These are phyloP conservation scores for Podospora australis DNA, from an alignment of 495 filamentous ascomycete genomes.

Conservation along the genomic window DNA sequence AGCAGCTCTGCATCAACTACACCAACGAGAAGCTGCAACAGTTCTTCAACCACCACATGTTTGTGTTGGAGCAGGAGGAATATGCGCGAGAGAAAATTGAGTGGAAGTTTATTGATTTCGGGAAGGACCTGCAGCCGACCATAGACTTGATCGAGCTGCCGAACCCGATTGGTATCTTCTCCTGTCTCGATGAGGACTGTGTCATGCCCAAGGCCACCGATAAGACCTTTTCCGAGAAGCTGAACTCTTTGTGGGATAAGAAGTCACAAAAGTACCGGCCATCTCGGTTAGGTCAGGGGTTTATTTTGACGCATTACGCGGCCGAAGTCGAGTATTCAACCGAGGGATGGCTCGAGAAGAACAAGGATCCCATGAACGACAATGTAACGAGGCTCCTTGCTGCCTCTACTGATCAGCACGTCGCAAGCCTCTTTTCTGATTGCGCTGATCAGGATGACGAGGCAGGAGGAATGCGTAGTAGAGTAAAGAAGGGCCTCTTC, in stretches of 20 bases:
- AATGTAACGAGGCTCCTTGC: conserved; percentile 87
- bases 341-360: conserved; percentile 95
- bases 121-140: conserved; percentile 92
- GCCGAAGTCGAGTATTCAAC: conserved; percentile 97
- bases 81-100: conserved; percentile 97
- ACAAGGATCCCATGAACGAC: conserved; percentile 97
- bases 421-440: conserved; percentile 81
- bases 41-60: conserved; percentile 99
- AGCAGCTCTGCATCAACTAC: conserved; percentile 99
- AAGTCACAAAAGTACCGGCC: conserved; percentile 90
- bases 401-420: conserved; percentile 70
- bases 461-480: conserved; percentile 56
- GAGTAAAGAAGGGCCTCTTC: conserved; percentile 97
- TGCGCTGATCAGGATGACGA: conserved; percentile 71
- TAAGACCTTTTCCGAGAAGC: conserved; percentile 93
- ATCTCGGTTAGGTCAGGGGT: conserved; percentile 82
- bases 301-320: conserved; percentile 97
- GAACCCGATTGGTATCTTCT: conserved; percentile 98
- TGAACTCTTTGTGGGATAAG: conserved; percentile 92
- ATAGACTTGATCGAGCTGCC: conserved; percentile 95
- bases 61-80: conserved; percentile 97
- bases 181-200: conserved; percentile 94
- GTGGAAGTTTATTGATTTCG: conserved; percentile 99
- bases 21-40: conserved; percentile 99
- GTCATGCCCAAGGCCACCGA: conserved; percentile 99